Evolutionary conservation across 148 eudicot genomes (phyloP).

Genomic region (Linanthus parryae): DNA sequence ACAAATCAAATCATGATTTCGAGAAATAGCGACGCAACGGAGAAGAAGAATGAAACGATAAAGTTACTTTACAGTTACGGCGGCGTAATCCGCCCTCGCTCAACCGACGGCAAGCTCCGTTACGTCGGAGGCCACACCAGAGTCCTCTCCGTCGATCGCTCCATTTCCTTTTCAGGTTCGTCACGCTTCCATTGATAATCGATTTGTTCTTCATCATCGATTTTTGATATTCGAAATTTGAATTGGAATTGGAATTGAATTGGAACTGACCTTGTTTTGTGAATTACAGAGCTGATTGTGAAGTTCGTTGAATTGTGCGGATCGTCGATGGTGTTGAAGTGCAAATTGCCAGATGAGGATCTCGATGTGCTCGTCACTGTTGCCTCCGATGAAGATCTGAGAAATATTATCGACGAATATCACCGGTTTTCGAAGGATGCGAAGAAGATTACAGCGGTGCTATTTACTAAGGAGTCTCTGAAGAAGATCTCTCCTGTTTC

Average conservation of each 20-base stretch:
- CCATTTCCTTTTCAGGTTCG: constrained; percentile 12
- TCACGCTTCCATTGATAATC: neutral
- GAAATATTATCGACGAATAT: constrained; percentile 31
- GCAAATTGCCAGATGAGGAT: constrained; percentile 38
- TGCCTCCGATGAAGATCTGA: constrained; percentile 33
- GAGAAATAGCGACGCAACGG: too few species aligned
- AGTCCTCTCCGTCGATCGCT: too few species aligned
- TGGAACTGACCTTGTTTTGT: neutral
- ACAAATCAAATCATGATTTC: too few species aligned
- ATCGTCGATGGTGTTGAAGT: constrained; percentile 23
- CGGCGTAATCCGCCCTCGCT: too few species aligned
- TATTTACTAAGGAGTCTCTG: constrained; percentile 19
- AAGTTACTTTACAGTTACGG: too few species aligned
- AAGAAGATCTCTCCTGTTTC: constrained; percentile 19
- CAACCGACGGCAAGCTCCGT: too few species aligned
- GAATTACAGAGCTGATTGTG: constrained; percentile 22
- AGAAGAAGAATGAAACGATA: too few species aligned
- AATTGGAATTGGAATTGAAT: neutral
- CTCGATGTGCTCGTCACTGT: constrained; percentile 35
- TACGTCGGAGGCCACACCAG: too few species aligned
- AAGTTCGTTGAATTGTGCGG: constrained; percentile 36
- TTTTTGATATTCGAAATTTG: neutral
- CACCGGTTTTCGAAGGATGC: constrained; percentile 14
- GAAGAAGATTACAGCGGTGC: constrained; percentile 31
- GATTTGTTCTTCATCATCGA: neutral